Evolutionary conservation across 495 filamentous ascomycete species (phyloP).

Genomic region (Aspergillus heteromorphus): DNA sequence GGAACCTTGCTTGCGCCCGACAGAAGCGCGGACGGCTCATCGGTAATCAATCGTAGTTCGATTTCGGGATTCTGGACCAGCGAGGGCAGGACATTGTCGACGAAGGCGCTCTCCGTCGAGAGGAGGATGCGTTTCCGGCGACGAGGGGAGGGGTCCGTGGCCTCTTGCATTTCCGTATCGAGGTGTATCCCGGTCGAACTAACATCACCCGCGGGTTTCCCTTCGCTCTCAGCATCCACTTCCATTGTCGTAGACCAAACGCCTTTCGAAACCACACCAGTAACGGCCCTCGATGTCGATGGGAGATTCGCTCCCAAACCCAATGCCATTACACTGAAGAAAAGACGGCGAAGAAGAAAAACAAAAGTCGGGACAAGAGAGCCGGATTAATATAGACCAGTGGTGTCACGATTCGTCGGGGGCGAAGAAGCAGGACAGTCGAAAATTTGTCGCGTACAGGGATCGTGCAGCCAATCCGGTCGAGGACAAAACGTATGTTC

Average conservation of each 20-base stretch:
- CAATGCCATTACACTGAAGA: constrained; percentile 22
- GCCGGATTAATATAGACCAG: neutral
- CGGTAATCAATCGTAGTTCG: constrained; percentile 43
- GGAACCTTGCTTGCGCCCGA: constrained; percentile 41
- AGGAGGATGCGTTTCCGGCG: constrained; percentile 39
- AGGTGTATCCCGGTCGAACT: constrained; percentile 9
- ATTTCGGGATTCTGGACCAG: constrained; percentile 36
- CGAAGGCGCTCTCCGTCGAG: constrained; percentile 42
- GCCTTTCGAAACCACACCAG: constrained; percentile 12
- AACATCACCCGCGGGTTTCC: constrained; percentile 16
- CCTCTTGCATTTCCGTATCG: constrained; percentile 5
- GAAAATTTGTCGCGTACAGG: neutral
- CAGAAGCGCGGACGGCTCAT: constrained; percentile 41
- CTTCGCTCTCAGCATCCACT: constrained; percentile 22
- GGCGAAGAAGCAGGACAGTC: neutral
- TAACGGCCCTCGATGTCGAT: constrained; percentile 3
- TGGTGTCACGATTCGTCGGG: neutral
- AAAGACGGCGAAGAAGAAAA: constrained; percentile 1
- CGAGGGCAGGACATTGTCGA: constrained; percentile 35
- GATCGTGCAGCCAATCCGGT: neutral
- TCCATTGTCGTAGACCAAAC: constrained; percentile 26
- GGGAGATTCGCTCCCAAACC: constrained; percentile 15
- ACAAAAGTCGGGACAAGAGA: neutral
- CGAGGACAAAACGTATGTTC: neutral
- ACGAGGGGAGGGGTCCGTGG: constrained; percentile 1